Evolutionary conservation across 2,329 filamentous ascomycete genomes (phyloP), one percentile per base, ranked within the genome.

Genomic region (Phyllosticta ampelicida): DNA sequence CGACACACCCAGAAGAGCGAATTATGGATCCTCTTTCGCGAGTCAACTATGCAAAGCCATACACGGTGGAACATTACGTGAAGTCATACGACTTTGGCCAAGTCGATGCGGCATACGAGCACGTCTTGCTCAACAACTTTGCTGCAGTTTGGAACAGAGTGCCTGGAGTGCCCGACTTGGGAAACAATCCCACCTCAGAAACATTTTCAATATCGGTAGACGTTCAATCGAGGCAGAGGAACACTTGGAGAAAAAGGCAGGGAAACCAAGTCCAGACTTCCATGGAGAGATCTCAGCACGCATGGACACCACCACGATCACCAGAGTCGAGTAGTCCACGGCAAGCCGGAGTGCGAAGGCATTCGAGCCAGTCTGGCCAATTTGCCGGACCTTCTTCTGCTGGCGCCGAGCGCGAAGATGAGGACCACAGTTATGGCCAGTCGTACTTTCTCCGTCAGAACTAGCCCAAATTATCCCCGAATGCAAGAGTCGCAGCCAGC

Each of bases 61-160:
- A 68, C 48, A 66, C 65, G 0, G 62, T 69, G 0, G 66, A 68
- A 51, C 65, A 68, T 51, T 67, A 68, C 28, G 65, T 69, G 18
- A 69, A 69, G 48, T 63, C 67, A 3, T 56, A 63, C 18, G 61
- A 65, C 23, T 67, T 68, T 57, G 66, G 66, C 2, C 16, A 57
- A 1, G 66, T 67, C 16, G 18, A 51, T 29, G 30, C n/a, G 0
- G 55, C 16, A 8, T 30, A 20, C 21, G 9, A 19, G 2, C 21
- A 36, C 9, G 30, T 3, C 4, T n/a, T 58, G 9, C 51, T 3
- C 8, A 26, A 48, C 20, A 58, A 58, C 36, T 58, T 58, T 48
- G 36, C 44, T 23, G 9, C 36, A 6, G 36, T 30, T 16, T 44
- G 36, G 36, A 44, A 44, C 36, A 44, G 36, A 44, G 36, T 44